phyloP scores from a whole-genome alignment of 352 stramenopile species.

The Blastocystis sp. region DNA sequence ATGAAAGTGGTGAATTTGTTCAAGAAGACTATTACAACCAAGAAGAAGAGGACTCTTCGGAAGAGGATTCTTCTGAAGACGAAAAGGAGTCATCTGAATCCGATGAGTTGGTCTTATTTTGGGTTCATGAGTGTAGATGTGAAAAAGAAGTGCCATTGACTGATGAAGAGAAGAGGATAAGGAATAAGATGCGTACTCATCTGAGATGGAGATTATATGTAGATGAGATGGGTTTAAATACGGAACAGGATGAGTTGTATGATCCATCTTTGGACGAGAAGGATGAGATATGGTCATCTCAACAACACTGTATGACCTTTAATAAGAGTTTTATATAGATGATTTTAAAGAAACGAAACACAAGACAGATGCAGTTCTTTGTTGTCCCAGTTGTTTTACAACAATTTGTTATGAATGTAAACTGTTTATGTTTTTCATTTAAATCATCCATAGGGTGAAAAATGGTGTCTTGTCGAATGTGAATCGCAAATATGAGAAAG shows the following conservation, averaged over 20 bases:
- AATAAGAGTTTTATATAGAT: background rate
- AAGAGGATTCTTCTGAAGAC: background rate
- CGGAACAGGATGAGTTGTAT: background rate
- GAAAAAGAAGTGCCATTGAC: background rate
- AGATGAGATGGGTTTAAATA: background rate
- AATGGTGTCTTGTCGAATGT: background rate
- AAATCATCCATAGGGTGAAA: background rate
- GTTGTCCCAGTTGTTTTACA: conserved; percentile 54
- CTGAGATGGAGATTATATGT: background rate
- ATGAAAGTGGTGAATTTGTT: conserved; percentile 28
- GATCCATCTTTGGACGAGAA: conserved; percentile 25
- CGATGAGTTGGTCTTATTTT: background rate
- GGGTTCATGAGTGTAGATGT: background rate
- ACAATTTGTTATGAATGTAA: conserved; percentile 42
- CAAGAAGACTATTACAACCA: conserved; percentile 11
- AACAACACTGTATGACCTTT: background rate
- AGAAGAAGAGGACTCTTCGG: background rate
- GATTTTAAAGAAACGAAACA: background rate
- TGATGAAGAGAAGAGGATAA: background rate
- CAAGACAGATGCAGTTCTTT: conserved; percentile 28
- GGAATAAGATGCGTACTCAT: background rate
- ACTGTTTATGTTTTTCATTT: background rate
- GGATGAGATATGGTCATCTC: conserved; percentile 3
- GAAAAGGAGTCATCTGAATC: background rate
- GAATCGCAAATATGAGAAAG: background rate